Conservation (phyloP, 768 basidiomycete genomes). For the Tulasnella sp. region DNA sequence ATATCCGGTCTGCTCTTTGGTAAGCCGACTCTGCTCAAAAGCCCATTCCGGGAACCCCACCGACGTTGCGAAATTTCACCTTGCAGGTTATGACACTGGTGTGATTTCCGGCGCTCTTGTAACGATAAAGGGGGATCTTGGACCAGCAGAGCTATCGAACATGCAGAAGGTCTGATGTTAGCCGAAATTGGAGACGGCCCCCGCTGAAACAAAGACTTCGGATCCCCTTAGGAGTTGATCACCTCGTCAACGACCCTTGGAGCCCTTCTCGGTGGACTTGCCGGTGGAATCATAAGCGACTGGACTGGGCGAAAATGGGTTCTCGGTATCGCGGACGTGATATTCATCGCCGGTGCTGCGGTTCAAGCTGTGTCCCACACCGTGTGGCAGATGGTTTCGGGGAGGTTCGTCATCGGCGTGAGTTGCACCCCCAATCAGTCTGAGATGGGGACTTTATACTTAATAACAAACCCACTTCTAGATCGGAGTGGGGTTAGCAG, state of each 20-base stretch:
- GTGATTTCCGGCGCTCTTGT: constrained; percentile 79
- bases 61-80: not conserved
- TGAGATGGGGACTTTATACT: too few relatives aligned
- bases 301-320: constrained; percentile 64
- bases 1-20: constrained; percentile 75
- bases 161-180: constrained; percentile 53
- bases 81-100: constrained; percentile 71
- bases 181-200: not conserved
- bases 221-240: constrained; percentile 59
- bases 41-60: not conserved
- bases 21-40: constrained; percentile 36
- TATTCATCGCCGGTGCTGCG: constrained; percentile 72
- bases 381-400: constrained; percentile 69
- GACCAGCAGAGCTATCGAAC: constrained; percentile 52
- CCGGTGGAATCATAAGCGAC: constrained; percentile 65
- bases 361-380: constrained; percentile 63
- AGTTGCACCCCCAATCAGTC: too few relatives aligned
- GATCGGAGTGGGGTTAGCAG: constrained; percentile 63
- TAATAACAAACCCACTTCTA: too few relatives aligned
- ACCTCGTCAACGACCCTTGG: constrained; percentile 75
- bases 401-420: constrained; percentile 66
- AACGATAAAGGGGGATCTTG: constrained; percentile 63
- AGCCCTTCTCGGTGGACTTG: constrained; percentile 69
- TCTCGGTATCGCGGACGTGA: constrained; percentile 60
- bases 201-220: not conserved